These are phyloP conservation scores for Microbotryum lychnidis-dioicae DNA, from an alignment of 1,284 basidiomycete genomes.

Conservation along the genomic window DNA sequence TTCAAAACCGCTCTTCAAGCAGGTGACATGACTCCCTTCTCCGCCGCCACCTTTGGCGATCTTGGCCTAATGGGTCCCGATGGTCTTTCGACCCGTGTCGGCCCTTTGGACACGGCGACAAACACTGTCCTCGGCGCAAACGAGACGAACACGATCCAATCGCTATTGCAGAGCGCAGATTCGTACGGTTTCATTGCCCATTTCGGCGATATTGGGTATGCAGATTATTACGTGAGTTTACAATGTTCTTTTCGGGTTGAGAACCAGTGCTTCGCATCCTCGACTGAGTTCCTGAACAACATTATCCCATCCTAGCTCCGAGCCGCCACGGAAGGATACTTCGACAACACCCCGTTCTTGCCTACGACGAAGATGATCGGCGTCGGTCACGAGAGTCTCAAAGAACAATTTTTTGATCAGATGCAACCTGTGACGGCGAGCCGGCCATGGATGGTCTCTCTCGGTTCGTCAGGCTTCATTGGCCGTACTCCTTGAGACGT, in stretches of 20 bases:
- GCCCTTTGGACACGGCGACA: constrained; percentile 28
- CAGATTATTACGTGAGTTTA: constrained; percentile 31
- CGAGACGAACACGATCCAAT: constrained; percentile 38
- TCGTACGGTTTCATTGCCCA: constrained; percentile 33
- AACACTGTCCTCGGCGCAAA: constrained; percentile 23
- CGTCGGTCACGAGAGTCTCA: constrained; percentile 35
- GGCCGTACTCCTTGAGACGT: too few species aligned
- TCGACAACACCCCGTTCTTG: constrained; percentile 15
- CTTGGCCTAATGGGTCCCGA: constrained; percentile 37
- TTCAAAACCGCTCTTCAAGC: constrained; percentile 28
- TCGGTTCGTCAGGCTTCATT: constrained; percentile 13
- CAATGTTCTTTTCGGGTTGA: too few species aligned
- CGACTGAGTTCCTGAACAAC: too few species aligned
- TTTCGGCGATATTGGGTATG: constrained; percentile 35
- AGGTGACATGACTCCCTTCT: constrained; percentile 28
- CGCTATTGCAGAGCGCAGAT: constrained; percentile 31
- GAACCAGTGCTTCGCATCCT: too few species aligned
- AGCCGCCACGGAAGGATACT: constrained; percentile 31
- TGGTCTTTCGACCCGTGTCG: constrained; percentile 30
- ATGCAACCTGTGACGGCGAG: constrained; percentile 32
- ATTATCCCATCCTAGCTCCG: constrained; percentile 12
- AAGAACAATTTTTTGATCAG: constrained; percentile 38
- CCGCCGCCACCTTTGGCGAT: constrained; percentile 33
- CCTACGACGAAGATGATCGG: constrained; percentile 22
- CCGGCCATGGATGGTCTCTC: constrained; percentile 35